phyloP scores from a whole-genome alignment of 495 filamentous ascomycete species.

The Arthonia radiata region DNA sequence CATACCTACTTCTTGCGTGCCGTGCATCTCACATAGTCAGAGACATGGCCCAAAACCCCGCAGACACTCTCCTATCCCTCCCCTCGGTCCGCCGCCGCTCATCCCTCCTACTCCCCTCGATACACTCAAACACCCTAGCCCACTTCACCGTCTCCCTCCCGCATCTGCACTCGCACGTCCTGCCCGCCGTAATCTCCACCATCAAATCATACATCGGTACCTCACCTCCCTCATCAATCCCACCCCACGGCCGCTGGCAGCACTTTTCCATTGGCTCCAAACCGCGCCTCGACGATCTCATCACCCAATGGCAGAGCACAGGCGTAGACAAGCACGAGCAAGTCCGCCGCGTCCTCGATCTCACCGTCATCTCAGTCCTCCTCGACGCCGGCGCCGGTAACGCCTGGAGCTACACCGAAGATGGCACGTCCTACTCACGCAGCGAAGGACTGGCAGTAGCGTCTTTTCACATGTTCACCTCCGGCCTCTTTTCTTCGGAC shows the following conservation, averaged over 20 bases:
- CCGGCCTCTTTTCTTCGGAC: slow-evolving; percentile 75
- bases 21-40: too few relatives aligned
- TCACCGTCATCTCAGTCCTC: slow-evolving; percentile 76
- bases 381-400: slow-evolving; percentile 73
- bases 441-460: slow-evolving; percentile 89
- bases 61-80: too few relatives aligned
- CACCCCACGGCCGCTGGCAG: slow-evolving; percentile 70
- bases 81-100: too few relatives aligned
- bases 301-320: slow-evolving; percentile 34
- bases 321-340: slow-evolving; percentile 49
- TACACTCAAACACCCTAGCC: too few relatives aligned
- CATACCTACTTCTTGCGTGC: too few relatives aligned
- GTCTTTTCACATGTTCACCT: slow-evolving; percentile 93
- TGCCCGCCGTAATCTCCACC: too few relatives aligned
- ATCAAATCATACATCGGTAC: too few relatives aligned
- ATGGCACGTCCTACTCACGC: slow-evolving; percentile 56
- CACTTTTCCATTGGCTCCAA: slow-evolving; percentile 70
- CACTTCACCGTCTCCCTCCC: too few relatives aligned
- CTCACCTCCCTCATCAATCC: slow-evolving; percentile 54
- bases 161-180: too few relatives aligned
- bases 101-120: too few relatives aligned
- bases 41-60: too few relatives aligned
- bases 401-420: slow-evolving; percentile 75
- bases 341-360: slow-evolving; percentile 52
- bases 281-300: slow-evolving; percentile 48